Evolutionary conservation across 2,329 filamentous ascomycete genomes (phyloP), one percentile per base, ranked within the genome.

Genomic region (Sphaerulina vaccinii): DNA sequence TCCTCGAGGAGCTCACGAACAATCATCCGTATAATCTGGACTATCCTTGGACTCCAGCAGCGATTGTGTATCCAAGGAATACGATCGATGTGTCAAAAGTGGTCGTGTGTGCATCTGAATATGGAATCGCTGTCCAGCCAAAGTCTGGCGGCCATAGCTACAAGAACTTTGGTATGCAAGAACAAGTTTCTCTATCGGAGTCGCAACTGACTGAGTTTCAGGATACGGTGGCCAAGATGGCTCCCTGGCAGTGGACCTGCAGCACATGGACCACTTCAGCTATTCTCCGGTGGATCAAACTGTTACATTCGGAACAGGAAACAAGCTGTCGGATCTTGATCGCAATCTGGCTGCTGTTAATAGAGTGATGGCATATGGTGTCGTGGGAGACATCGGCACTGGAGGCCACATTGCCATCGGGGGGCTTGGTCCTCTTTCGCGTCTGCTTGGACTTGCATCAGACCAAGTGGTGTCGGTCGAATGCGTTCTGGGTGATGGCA

Each of bases 381-480:
- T 48, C 3, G 46, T 52, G 13, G 46, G 47, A 1, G 46, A 56
- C 19, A 54, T 60, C 21, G 58, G 58, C 8, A 52, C 54, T 4
- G 56, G 53, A 27, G 58, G 58, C 3, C 56, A 60, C 21, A 39
- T 55, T 19, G 55, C 58, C 6, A 58, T 58, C 19, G 61, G 61
- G 9, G 61, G 61, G 5, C 46, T 60, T 16, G 61, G 61, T 1
- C 76, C 77, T 65, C 67, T 84, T n/a, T 76, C 72, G 22, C 76
- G 79, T 1, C 69, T 70, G 18, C 70, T 81, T 49, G 84, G 83
- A 0, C 68, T 84, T 9, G 72, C 72, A 0, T 74, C 79, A 35
- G 79, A 80, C 62, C 72, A 75, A 51, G 68, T 81, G 9, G 69
- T 64, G 0, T 65, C 67, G 1, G 70, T 64, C 3, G 64, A 65